Evolutionary conservation across 2,329 filamentous ascomycete genomes (phyloP), one percentile per base, ranked within the genome.

Genomic region (Colletotrichum eleusines): DNA sequence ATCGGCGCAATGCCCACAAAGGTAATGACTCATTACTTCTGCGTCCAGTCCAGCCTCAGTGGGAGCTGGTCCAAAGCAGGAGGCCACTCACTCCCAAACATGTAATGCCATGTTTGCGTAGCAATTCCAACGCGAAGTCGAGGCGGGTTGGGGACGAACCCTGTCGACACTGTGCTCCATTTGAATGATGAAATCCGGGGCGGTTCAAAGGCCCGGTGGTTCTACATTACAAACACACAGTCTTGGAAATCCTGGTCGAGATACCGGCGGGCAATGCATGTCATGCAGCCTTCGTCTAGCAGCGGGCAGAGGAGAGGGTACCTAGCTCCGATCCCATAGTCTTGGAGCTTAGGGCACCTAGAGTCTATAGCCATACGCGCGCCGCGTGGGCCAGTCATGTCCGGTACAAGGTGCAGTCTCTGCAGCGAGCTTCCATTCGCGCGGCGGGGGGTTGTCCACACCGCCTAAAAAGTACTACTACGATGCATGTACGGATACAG

Each of bases 201-300:
- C 12, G 35, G 28, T 18, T 42, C 14, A 14, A 33, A n/a, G 20
- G 48, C 23, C 23, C 35, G 33, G n/a, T 20, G 18, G 18, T n/a
- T 33, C 35, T 28, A 35, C 6, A 14, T 8, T 44, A 12, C n/a
- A 46, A 23, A 46, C 20, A 46, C 9, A 46, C n/a, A 28, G 59
- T 20, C 40, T 61, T n/a, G 23, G 31, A 11, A 23, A 66, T 46
- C 40, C 54, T 33, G 50, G 48, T 35, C n/a, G 40, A 31, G 11
- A 53, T 57, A 28, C 28, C 50, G n/a, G 40, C 38, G 31, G 48
- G 53, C 58, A 63, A 35, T 58, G 48, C 64, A 59, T 54, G 48
- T 63, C 44, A 66, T 71, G 68, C 68, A 71, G 42, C 58, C 44
- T 26, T 63, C 69, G 64, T 71, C 64, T 71, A 71, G 58, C 64